Base-by-base conservation (phyloP, 805 yeast species). In the Sporopachydermia quercuum region DNA sequence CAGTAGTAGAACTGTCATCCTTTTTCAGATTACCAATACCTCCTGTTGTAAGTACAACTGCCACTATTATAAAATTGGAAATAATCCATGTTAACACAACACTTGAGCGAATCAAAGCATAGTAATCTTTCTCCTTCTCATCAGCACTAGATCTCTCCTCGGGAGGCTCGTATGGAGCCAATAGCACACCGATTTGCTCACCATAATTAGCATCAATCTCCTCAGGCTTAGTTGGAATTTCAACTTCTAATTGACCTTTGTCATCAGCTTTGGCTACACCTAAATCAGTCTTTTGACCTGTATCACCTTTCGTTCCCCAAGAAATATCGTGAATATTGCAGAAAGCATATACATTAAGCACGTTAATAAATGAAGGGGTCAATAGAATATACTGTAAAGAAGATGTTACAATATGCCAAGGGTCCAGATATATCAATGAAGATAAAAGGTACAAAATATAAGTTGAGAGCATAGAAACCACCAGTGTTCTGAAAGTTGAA, bases 261-360 rank as follows among this genome's bases (percentile, higher is more conserved):
- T 65, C 70, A 34, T 70, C 67, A 3, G 83, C 68, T 50, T 78
- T 82, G 16, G 94, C 96, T 36, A 78, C 76, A 44, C 96, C 97
- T 50, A 91, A 66, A 57, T 71, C 94, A 60, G 65, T 72, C 53
- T 65, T 74, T 54, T 37, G 74, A 14, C 51, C 69, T 6, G 74
- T 75, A 39, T 78, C 84, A 37, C 94, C 95, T 57, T 87, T 84
- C 3, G 95, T 89, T 56, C 97, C 97, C 97, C 97, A 89, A 4
- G 96, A 82, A 37, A 89, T 77, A 63, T 89, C 98, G 57, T 89
- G 95, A 44, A 89, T 79, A 59, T 89, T 89, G 65, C 96, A 87
- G 57, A 89, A 87, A 2, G 97, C 94, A 60, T 89, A 89, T 45
- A 89, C 89, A 57, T 85, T 86, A 54, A 89, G 65, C 40, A 87